Base-by-base conservation (phyloP, 768 basidiomycete species). In the Pilatotrama ljubarskyi region DNA sequence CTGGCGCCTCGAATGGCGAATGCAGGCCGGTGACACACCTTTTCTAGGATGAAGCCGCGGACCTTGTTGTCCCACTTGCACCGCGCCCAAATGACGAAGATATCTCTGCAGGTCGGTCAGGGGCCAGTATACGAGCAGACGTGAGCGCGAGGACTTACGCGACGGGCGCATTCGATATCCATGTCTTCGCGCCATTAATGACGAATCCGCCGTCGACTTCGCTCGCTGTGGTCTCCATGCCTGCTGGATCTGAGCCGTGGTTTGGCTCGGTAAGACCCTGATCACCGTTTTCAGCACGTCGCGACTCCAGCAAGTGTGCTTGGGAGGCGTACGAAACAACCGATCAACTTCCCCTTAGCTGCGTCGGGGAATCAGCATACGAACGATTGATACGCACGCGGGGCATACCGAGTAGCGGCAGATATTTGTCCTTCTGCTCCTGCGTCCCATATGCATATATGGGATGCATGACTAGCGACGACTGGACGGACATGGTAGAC, bases 181-280 rank as follows among this genome's bases (percentile, higher is more conserved):
- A 98, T 0, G 94, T 98, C 79, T 98, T 98, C 74, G 90, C 90
- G 51, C 96, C 96, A 63, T 86, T 90, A 52, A 98, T 70, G 24
- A 91, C 74, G 73, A 87, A 98, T 4, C 93, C 94, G 13, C 93
- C 93, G 54, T 89, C 88, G 0, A 80, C 79, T 72, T 97, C 93
- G 62, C 84, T 85, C 11, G 94, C 96, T 25, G 82, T 87, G 1
- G 96, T 97, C 69, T 95, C 92, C 96, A 98, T 98, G n/a, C 88
- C 86, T n/a, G 87, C 88, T 15, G 95, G 95, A 68, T 98, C 96
- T 2, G 95, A 98, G 22, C 96, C 96, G 69, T 97, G 94, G 66
- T 98, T 94, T 0, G 96, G 93, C 75, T 98, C 96, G 0, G 96
- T 98, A 42, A 98, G 77, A 26, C 95, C 95, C 95, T 96, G 59